These are phyloP conservation scores for Conticribra weissflogii DNA, from an alignment of 108 stramenopile species.

Conservation along the genomic window DNA sequence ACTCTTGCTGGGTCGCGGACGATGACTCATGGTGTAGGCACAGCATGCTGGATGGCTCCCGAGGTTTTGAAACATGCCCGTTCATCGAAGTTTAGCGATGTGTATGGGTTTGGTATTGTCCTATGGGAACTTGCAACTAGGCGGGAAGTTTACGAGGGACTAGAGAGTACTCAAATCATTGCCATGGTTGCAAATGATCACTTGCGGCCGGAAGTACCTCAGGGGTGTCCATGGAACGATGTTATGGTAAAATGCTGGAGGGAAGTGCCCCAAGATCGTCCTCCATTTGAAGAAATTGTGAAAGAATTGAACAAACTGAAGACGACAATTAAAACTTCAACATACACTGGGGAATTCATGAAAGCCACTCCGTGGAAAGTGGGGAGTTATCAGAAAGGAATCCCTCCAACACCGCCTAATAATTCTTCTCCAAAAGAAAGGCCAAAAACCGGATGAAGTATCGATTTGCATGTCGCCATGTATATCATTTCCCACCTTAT, in stretches of 20 bases:
- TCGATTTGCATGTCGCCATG: no score
- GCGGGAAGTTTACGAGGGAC: slow-evolving; percentile 92
- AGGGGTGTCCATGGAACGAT: slow-evolving; percentile 91
- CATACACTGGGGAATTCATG: slow-evolving; percentile 38
- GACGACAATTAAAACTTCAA: slow-evolving; percentile 31
- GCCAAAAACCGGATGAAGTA: slow-evolving; percentile 18
- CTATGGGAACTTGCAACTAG: slow-evolving; percentile 96
- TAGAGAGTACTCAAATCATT: slow-evolving; percentile 94
- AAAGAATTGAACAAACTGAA: slow-evolving; percentile 66
- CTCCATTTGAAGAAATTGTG: slow-evolving; percentile 87
- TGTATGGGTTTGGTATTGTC: slow-evolving; percentile 96
- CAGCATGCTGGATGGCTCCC: slow-evolving; percentile 97
- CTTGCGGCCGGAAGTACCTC: slow-evolving; percentile 88
- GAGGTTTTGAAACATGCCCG: slow-evolving; percentile 93
- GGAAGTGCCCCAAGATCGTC: slow-evolving; percentile 84
- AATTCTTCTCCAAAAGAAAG: not conserved
- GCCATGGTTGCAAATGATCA: slow-evolving; percentile 95
- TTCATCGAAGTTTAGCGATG: slow-evolving; percentile 90
- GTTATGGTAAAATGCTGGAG: slow-evolving; percentile 96
- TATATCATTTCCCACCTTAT: no score
- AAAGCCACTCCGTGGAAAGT: slow-evolving; percentile 29
- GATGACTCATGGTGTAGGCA: slow-evolving; percentile 98
- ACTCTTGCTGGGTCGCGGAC: slow-evolving; percentile 83
- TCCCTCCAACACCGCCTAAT: not conserved
- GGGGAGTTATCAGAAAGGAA: slow-evolving; percentile 43